Base-by-base conservation (phyloP, 1,139 yeast species). In the Kodamaea plutei region DNA sequence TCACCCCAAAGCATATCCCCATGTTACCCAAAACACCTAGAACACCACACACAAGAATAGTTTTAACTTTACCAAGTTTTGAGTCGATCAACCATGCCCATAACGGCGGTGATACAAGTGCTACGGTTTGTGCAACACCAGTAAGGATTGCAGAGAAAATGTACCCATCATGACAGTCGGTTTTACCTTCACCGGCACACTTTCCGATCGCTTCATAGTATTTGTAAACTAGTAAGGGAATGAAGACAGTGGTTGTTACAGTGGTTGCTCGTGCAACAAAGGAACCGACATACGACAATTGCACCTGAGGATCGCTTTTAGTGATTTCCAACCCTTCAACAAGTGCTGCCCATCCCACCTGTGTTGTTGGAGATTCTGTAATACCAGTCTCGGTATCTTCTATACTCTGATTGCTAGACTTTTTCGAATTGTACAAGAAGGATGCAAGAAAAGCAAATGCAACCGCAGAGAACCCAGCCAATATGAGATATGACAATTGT, bases 191-290 rank as follows among this genome's bases (percentile, higher is more conserved):
- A 23, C 26, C 36, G 12, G 28, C 12, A 47, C 85, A 79, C 29
- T 56, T 47, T 1, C 81, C 83, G 3, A 57, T 54, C 26, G 58
- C 51, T 38, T 64, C 62, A 51, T 65, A 80, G 58, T 70, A 78
- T 33, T 71, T 65, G 52, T 76, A 78, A 20, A 80, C 80, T 48
- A 71, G 62, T 25, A 80, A 57, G 2, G 89, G 89, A 21, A 81
- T 66, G 48, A 79, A 82, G 8, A 78, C 69, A 0, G 84, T 60
- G 8, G 76, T 70, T 3, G 73, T 65, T 3, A 80, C 79, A 0
- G 84, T 69, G 3, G 82, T 73, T 4, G 84, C 68, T 28, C 89
- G 65, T 2, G 87, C 76, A 11, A 78, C 76, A 44, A 79, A 73
- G 1, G 79, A 74, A 5, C 84, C 85, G 9, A 69, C 43, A 43